These are phyloP conservation scores for Cytospora mali DNA, from an alignment of 2,329 filamentous ascomycete species.

Conservation along the genomic window DNA sequence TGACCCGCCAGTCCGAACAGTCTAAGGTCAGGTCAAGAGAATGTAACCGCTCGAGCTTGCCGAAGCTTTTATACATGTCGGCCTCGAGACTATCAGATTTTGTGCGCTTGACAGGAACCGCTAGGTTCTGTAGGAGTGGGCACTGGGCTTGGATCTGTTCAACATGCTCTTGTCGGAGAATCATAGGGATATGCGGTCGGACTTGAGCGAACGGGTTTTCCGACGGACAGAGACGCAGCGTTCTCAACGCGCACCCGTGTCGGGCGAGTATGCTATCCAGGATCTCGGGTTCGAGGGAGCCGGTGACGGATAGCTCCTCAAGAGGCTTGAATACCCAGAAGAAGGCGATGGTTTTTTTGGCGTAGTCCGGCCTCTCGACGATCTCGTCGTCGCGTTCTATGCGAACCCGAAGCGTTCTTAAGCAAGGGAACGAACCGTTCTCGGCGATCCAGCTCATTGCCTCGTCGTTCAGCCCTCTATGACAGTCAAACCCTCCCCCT, in stretches of 20 bases:
- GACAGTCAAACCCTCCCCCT: neutral
- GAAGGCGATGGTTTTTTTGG: neutral
- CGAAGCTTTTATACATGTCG: conserved; percentile 2
- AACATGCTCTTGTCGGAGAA: conserved; percentile 6
- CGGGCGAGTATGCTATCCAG: conserved; percentile 6
- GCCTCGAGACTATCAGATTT: conserved; percentile 4
- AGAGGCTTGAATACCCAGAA: conserved; percentile 12
- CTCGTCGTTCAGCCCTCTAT: neutral
- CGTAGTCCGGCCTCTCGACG: neutral
- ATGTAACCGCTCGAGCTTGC: conserved; percentile 7
- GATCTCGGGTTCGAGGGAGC: neutral
- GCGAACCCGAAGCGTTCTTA: neutral
- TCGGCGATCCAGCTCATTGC: conserved; percentile 5
- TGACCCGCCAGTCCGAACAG: conserved; percentile 10
- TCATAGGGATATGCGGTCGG: neutral
- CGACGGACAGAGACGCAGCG: neutral
- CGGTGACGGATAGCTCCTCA: conserved; percentile 6
- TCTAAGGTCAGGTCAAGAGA: conserved; percentile 14
- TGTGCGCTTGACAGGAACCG: conserved; percentile 4
- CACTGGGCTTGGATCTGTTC: conserved; percentile 2
- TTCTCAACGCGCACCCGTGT: conserved; percentile 9
- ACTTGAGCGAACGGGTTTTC: neutral
- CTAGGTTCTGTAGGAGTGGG: neutral
- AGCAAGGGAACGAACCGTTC: conserved; percentile 8
- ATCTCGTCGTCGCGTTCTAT: neutral